A percentile compares a stretch with the other conserved stretches of the same genome.
phyloP scores from a whole-genome alignment of 148 eudicot genomes.

The Tetragonia tetragonoides region DNA sequence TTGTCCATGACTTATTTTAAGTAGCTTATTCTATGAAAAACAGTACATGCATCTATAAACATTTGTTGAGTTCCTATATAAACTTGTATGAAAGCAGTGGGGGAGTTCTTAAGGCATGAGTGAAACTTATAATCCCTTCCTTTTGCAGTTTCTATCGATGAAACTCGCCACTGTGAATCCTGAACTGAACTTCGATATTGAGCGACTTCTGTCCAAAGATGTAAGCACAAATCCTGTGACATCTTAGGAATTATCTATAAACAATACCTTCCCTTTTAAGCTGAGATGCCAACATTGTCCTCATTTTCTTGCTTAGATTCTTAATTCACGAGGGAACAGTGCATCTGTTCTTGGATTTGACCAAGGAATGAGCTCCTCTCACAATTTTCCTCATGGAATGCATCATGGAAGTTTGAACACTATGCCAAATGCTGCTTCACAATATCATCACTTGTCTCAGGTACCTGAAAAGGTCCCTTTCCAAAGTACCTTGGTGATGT shows the following conservation, averaged over 20 bases:
- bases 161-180: constrained; percentile 99
- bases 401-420: constrained; percentile 46
- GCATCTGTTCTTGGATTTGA: constrained; percentile 50
- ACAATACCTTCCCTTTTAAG: neutral
- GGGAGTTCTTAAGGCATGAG: neutral
- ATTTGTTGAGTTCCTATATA: neutral
- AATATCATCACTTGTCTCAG: constrained; percentile 64
- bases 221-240: constrained; percentile 37
- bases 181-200: constrained; percentile 66
- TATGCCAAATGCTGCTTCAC: constrained; percentile 40
- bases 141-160: constrained; percentile 91
- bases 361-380: constrained; percentile 58
- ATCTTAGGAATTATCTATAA: neutral
- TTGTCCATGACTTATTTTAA: neutral
- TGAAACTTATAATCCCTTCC: neutral
- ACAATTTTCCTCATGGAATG: constrained; percentile 43
- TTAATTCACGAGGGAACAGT: constrained; percentile 46
- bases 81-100: neutral
- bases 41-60: neutral
- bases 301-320: constrained; percentile 39
- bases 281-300: neutral
- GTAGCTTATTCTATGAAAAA: neutral
- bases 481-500: neutral
- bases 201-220: constrained; percentile 77
- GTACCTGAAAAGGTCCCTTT: constrained; percentile 29